phyloP scores from a whole-genome alignment of 257 asterid genomes.

The Gynochthodes officinalis region DNA sequence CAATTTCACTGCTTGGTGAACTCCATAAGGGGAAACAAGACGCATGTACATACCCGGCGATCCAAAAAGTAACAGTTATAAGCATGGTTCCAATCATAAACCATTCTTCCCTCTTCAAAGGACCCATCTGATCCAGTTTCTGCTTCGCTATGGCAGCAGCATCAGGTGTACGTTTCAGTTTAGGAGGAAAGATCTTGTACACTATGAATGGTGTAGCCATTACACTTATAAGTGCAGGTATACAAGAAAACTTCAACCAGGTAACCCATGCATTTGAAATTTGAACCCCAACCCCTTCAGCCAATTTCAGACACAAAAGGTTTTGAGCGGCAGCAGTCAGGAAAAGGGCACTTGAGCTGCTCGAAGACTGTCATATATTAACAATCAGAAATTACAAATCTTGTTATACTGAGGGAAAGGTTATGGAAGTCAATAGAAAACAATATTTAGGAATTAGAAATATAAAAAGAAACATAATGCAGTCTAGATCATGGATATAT shows the following conservation, averaged over 20 bases:
- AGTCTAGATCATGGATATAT: neutral
- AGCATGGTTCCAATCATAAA: constrained; percentile 63
- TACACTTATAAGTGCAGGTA: constrained; percentile 51
- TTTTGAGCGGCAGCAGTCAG: constrained; percentile 89
- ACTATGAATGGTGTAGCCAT: constrained; percentile 51
- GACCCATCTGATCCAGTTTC: constrained; percentile 68
- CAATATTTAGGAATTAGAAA: neutral
- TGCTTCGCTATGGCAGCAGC: constrained; percentile 66
- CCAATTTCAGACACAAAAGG: constrained; percentile 63
- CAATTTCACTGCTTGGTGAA: neutral
- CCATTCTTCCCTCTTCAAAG: constrained; percentile 71
- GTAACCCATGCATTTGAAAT: constrained; percentile 62
- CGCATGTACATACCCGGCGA: constrained; percentile 51
- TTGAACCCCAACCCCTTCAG: constrained; percentile 66
- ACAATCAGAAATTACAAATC: constrained; percentile 7
- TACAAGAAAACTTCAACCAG: constrained; percentile 60
- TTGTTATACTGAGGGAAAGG: neutral
- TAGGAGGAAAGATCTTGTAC: constrained; percentile 66
- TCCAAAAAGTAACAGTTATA: constrained; percentile 64
- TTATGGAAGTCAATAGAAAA: neutral
- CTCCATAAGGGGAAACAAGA: neutral
- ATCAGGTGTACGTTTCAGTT: constrained; percentile 64
- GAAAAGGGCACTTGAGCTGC: constrained; percentile 70
- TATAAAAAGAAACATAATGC: neutral
- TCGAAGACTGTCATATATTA: constrained; percentile 45